Evolutionary conservation across 495 filamentous ascomycete species (phyloP), one percentile per base, ranked within the genome.

Genomic region (Xanthoparmelia taractica): DNA sequence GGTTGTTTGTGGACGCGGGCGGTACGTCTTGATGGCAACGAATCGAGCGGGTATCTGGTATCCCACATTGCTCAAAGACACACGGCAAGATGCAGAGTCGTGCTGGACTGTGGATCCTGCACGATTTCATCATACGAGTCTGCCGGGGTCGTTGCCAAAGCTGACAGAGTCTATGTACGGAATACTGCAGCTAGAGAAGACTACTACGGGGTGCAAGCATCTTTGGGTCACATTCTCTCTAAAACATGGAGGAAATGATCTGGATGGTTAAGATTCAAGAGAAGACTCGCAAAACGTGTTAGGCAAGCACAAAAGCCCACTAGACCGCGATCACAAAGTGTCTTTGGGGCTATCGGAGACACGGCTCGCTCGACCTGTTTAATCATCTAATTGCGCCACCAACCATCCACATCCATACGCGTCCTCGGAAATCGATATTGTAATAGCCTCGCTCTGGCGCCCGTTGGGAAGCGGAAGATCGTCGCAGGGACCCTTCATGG

Each of bases 391-490:
- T 31, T 54, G 50, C 50, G 29, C 50, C 50, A 52, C 48, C 25
- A 31, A 0, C 27, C 48, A 52, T 31, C 27, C 48, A 29, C 25
- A 34, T 8, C 29, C 15, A 33, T 17, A 31, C 5, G 13, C 23
- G 11, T 29, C 2, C 48, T 33, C 48, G 48, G 48, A 52, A 5
- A 31, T 54, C 6, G 29, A n/a, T n/a, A n/a, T n/a, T 7, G 50
- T 33, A 29, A 13, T 54, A 20, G 50, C 33, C 27, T 29, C 23
- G 6, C 23, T 25, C 45, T 50, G 47, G 47, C 50, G 50, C 50
- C 50, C 50, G 50, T 54, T 54, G 8, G 20, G 50, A 54, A 33
- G 15, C 50, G 50, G 27, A 18, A 33, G 50, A 54, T 54, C 50
- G 18, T 54, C 50, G 27, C 29, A 33, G 29, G 50, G 50, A 54